phyloP scores from a whole-genome alignment of 768 basidiomycete genomes.

The Lentinula sp. region DNA sequence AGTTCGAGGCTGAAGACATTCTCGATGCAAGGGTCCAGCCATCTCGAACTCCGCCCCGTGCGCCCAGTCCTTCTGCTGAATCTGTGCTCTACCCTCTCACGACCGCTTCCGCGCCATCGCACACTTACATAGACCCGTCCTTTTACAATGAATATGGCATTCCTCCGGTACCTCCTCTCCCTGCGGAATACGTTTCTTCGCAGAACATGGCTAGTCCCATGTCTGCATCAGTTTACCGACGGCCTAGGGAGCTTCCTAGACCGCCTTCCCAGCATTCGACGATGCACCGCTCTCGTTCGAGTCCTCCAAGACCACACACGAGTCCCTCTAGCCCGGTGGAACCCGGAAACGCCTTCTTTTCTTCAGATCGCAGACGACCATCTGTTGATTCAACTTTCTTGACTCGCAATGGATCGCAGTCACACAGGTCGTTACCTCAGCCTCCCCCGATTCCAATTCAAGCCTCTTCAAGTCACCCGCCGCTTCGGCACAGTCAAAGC shows the following conservation, averaged over 20 bases:
- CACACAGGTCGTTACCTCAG: not conserved
- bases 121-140: conserved; percentile 34
- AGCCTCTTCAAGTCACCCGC: conserved; percentile 1
- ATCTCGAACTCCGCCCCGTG: conserved; percentile 18
- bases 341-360: not conserved
- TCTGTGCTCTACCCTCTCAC: conserved; percentile 38
- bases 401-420: not conserved
- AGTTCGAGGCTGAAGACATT: conserved; percentile 12
- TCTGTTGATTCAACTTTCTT: not conserved
- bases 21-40: conserved; percentile 12
- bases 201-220: conserved; percentile 8
- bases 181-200: conserved; percentile 20
- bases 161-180: conserved; percentile 30
- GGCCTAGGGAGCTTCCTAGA: conserved; percentile 10
- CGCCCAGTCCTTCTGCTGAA: conserved; percentile 42
- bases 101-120: conserved; percentile 36
- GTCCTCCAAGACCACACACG: conserved; percentile 23
- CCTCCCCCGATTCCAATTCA: conserved; percentile 1
- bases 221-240: conserved; percentile 7
- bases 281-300: conserved; percentile 28
- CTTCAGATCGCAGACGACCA: conserved; percentile 1
- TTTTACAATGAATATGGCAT: conserved; percentile 26
- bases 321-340: conserved; percentile 8
- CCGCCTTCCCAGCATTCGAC: conserved; percentile 18
- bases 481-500: conserved; percentile 12